phyloP scores from a whole-genome alignment of 805 yeast genomes.

The Suhomyces kilbournensis region DNA sequence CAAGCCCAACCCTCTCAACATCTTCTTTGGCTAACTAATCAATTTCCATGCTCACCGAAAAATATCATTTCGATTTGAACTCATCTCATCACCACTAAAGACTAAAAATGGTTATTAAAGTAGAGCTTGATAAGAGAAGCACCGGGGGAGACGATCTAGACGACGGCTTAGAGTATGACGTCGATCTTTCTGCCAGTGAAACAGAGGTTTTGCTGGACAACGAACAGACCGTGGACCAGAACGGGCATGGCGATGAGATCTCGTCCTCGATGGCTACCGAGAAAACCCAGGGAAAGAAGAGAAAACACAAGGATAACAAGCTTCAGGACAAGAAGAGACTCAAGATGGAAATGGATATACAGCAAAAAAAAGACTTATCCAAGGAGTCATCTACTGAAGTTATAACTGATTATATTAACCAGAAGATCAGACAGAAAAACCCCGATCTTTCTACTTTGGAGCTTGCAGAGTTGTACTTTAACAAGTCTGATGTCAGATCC shows the following conservation, averaged over 20 bases:
- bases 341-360: conserved; percentile 63
- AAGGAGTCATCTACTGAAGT: conserved; percentile 48
- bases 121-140: background rate
- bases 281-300: conserved; percentile 16
- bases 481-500: conserved; percentile 55
- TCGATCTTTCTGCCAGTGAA: conserved; percentile 32
- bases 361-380: conserved; percentile 56
- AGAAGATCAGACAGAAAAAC: conserved; percentile 54
- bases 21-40: background rate
- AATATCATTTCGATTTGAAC: background rate
- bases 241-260: conserved; percentile 4
- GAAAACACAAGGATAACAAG: conserved; percentile 34
- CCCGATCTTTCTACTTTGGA: conserved; percentile 75
- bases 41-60: background rate
- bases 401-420: conserved; percentile 67
- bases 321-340: conserved; percentile 62
- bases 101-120: background rate
- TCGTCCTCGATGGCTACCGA: conserved; percentile 6
- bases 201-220: conserved; percentile 13
- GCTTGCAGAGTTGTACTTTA: conserved; percentile 60
- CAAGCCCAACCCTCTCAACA: background rate
- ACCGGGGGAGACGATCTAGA: conserved; percentile 60
- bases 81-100: background rate
- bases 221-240: conserved; percentile 19
- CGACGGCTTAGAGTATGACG: conserved; percentile 67